Percentiles rank a stretch among this genome's conserved stretches.
phyloP scores from a whole-genome alignment of 192 early-diverging fungal species.

The Podila epigama region DNA sequence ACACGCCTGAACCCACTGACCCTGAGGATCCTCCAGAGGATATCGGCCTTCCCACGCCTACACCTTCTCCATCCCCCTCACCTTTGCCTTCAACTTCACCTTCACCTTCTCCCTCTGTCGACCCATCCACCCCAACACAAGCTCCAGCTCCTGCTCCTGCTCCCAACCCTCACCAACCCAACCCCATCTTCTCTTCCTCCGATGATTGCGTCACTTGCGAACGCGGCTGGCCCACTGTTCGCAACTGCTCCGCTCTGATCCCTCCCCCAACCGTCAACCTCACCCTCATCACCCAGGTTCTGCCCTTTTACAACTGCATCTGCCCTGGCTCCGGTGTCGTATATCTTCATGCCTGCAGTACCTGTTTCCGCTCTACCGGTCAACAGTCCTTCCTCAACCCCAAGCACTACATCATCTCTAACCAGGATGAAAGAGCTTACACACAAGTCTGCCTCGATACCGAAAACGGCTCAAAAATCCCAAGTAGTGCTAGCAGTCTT shows the following conservation, averaged over 20 bases:
- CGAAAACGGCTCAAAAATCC: slow-evolving; percentile 10
- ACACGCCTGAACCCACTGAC: background rate
- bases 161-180: slow-evolving; percentile 7
- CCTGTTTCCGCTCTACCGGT: slow-evolving; percentile 35
- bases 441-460: slow-evolving; percentile 27
- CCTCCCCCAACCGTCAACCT: slow-evolving; percentile 19
- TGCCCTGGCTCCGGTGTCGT: slow-evolving; percentile 2
- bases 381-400: slow-evolving; percentile 11
- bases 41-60: too few relatives aligned
- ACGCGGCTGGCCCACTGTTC: slow-evolving; percentile 10
- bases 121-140: background rate
- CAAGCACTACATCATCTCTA: slow-evolving; percentile 20
- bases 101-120: background rate
- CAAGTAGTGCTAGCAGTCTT: background rate
- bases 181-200: slow-evolving; percentile 36
- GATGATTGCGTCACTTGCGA: slow-evolving; percentile 31
- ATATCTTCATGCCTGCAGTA: slow-evolving; percentile 17
- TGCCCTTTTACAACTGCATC: slow-evolving; percentile 27
- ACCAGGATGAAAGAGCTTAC: slow-evolving; percentile 14
- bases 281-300: slow-evolving; percentile 19
- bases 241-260: slow-evolving; percentile 20
- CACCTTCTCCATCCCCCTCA: background rate
- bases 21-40: background rate
- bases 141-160: background rate
- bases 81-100: background rate